phyloP scores from a whole-genome alignment of 169 alveolate species.

The Eimeria nieschulzi region DNA sequence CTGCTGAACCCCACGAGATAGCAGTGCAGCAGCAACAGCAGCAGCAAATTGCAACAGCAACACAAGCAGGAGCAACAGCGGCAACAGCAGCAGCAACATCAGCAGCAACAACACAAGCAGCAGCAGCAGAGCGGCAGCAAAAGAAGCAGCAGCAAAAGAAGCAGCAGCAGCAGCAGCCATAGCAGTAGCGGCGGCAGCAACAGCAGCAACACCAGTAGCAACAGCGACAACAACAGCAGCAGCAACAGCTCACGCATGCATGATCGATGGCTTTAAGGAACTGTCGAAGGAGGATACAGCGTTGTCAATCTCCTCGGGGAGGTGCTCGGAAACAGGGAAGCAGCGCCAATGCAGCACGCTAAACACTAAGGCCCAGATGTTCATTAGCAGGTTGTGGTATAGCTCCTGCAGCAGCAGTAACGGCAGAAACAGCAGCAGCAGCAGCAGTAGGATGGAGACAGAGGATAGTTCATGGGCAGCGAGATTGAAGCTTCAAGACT shows the following conservation, averaged over 20 bases:
- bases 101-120: not conserved
- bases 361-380: constrained; percentile 23
- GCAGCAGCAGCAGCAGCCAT: not conserved
- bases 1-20: not conserved
- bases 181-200: not conserved
- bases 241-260: not conserved
- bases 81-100: not conserved
- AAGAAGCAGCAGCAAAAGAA: not conserved
- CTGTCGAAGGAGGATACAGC: not conserved
- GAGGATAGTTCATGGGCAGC: not conserved
- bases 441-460: not conserved
- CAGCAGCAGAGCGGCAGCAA: not conserved
- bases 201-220: not conserved
- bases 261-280: not conserved
- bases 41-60: not conserved
- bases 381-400: constrained; percentile 59
- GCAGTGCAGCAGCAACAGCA: not conserved
- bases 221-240: not conserved
- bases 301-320: constrained; percentile 26
- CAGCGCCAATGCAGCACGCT: constrained; percentile 43
- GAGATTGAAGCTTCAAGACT: no score
- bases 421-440: not conserved
- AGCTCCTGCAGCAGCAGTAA: constrained; percentile 32
- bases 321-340: constrained; percentile 59
- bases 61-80: not conserved